Base-by-base conservation (phyloP, 2,329 filamentous ascomycete species). In the Aspergillus texensis region DNA sequence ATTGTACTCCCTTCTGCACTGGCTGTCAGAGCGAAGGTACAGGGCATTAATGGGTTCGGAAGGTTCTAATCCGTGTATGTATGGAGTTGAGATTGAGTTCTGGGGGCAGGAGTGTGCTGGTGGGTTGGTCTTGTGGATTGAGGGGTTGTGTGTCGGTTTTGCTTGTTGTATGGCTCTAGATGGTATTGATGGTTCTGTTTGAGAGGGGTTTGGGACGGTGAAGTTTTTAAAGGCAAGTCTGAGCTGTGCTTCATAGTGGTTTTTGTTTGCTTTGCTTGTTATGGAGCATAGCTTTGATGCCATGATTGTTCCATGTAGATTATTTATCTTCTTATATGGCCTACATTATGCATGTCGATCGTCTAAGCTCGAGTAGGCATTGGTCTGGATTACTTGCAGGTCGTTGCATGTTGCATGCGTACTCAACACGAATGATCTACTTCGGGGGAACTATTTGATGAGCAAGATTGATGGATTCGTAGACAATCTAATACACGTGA, bases 141-240 rank as follows among this genome's bases (percentile, higher is more conserved):
- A 45, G 46, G 36, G 32, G 45, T 45, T 30, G 43, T 30, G 53
- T 53, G 50, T 43, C 48, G 34, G 14, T 53, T 54, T 60, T 24
- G 21, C 53, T 46, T 36, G 43, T 36, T 62, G 46, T 45, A 53
- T 53, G 46, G 56, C 55, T 62, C 26, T 58, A 48, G 56, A 58
- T 62, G 48, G 28, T 62, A 48, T 45, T 10, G n/a, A 43, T n/a
- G 56, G 28, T 16, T 36, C n/a, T 24, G 19, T 53, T 24, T 52
- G n/a, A 21, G 48, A 36, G 26, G 58, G 62, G 41, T 26, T 32
- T 55, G 58, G 58, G 71, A 75, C 64, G 6, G 70, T 71, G 70
- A 72, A 61, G 68, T 58, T 39, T 30, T 41, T 66, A 69, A 74
- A 74, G 72, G 71, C 72, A 74, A 74, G 71, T 74, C 72, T 74